Evolutionary conservation across 2,329 filamentous ascomycete genomes (phyloP).

Genomic region (Penicillium palitans): DNA sequence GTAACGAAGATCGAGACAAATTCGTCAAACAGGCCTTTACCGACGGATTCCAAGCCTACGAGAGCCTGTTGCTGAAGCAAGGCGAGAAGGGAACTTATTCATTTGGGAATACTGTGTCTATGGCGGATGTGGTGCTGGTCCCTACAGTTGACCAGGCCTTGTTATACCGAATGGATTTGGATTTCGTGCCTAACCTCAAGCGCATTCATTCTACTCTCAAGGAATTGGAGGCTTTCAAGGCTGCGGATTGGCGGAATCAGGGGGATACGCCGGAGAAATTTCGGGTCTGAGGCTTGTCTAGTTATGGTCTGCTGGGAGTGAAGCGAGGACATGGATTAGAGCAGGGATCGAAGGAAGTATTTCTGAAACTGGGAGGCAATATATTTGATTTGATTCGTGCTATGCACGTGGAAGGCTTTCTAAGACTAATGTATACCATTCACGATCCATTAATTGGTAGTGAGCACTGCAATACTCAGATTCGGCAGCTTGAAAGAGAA

Average conservation of each 20-base stretch:
- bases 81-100: neutral
- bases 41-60: neutral
- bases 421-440: neutral
- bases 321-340: neutral
- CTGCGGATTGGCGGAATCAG: neutral
- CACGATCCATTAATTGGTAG: slow-evolving; percentile 17
- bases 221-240: neutral
- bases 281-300: neutral
- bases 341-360: neutral
- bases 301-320: neutral
- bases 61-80: neutral
- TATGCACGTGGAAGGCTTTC: neutral
- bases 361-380: neutral
- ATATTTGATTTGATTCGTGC: neutral
- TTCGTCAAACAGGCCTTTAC: neutral
- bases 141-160: neutral
- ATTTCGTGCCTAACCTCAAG: neutral
- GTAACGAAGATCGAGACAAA: neutral
- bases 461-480: slow-evolving; percentile 31
- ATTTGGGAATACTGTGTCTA: neutral
- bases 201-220: neutral
- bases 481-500: slow-evolving; percentile 31
- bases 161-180: neutral
- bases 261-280: neutral
- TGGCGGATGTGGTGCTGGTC: neutral